These are phyloP conservation scores for Rhodotorula toruloides DNA, from an alignment of 768 basidiomycete species.

Conservation along the genomic window DNA sequence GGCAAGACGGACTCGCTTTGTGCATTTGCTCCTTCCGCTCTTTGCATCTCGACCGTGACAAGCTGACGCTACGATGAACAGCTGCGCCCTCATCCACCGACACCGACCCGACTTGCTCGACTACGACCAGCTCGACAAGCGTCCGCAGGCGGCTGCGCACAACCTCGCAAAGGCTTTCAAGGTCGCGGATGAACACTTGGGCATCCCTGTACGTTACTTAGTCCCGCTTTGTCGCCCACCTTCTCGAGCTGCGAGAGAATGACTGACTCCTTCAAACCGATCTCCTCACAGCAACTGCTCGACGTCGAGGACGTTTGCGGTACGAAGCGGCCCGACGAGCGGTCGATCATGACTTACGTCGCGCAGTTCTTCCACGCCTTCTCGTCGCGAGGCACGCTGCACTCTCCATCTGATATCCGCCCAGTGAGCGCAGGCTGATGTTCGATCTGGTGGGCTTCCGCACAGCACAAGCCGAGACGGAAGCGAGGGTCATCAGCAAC, in stretches of 20 bases:
- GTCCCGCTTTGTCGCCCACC: background rate
- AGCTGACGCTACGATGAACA: constrained; percentile 44
- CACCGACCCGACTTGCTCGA: constrained; percentile 94
- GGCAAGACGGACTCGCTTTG: constrained; percentile 94
- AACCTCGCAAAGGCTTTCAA: constrained; percentile 84
- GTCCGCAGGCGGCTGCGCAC: constrained; percentile 58
- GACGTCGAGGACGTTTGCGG: constrained; percentile 96
- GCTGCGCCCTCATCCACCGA: constrained; percentile 94
- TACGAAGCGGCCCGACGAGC: constrained; percentile 80
- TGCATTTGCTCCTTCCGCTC: constrained; percentile 46
- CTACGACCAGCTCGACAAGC: constrained; percentile 80
- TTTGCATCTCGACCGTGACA: background rate
- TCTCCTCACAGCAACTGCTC: constrained; percentile 65
- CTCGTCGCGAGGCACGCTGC: constrained; percentile 76
- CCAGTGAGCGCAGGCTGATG: background rate
- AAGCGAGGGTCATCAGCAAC: constrained; percentile 85
- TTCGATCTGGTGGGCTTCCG: background rate
- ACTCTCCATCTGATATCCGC: too few species aligned
- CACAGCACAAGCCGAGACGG: constrained; percentile 88
- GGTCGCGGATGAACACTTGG: constrained; percentile 78
- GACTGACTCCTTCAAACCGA: background rate
- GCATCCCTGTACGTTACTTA: constrained; percentile 80
- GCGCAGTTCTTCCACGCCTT: constrained; percentile 98
- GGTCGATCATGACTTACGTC: constrained; percentile 96
- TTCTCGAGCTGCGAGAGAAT: too few species aligned